Percentiles rank a stretch among this genome's conserved stretches.
These are phyloP conservation scores for Durotheca rogersii DNA, from an alignment of 495 filamentous ascomycete genomes.

Conservation along the genomic window DNA sequence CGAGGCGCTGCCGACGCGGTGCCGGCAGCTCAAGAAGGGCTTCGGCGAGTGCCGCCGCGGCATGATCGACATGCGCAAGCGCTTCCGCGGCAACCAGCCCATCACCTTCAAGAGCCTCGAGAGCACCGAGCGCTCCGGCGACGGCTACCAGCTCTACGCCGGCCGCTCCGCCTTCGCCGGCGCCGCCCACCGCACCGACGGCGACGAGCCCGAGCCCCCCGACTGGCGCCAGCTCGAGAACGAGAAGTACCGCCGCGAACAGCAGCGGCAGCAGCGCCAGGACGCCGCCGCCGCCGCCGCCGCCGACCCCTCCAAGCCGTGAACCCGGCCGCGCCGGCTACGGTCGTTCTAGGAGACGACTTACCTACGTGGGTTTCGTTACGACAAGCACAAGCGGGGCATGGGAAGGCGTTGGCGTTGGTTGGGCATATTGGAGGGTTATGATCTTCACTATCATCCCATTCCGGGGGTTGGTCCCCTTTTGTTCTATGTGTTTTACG, in stretches of 20 bases:
- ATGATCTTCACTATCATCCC: too few species aligned
- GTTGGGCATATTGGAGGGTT: conserved; percentile 13
- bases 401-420: conserved; percentile 25
- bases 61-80: conserved; percentile 97
- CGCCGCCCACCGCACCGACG: conserved; percentile 50
- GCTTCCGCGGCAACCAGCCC: conserved; percentile 94
- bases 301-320: too few species aligned
- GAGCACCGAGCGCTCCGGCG: conserved; percentile 54
- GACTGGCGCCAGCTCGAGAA: conserved; percentile 61
- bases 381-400: conserved; percentile 26
- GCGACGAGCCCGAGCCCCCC: conserved; percentile 49
- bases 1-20: conserved; percentile 77
- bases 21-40: conserved; percentile 89
- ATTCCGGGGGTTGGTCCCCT: too few species aligned
- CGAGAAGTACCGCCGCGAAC: conserved; percentile 49
- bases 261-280: conserved; percentile 30
- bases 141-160: conserved; percentile 72
- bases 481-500: conserved; percentile 5
- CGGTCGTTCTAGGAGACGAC: background rate
- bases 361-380: background rate
- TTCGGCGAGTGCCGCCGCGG: conserved; percentile 95
- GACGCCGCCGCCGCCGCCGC: too few species aligned
- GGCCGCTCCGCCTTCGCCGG: conserved; percentile 69
- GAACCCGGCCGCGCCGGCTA: too few species aligned
- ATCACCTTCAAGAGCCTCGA: conserved; percentile 63